Conservation (phyloP, 2,329 filamentous ascomycete genomes). For the Aspergillus niger region DNA sequence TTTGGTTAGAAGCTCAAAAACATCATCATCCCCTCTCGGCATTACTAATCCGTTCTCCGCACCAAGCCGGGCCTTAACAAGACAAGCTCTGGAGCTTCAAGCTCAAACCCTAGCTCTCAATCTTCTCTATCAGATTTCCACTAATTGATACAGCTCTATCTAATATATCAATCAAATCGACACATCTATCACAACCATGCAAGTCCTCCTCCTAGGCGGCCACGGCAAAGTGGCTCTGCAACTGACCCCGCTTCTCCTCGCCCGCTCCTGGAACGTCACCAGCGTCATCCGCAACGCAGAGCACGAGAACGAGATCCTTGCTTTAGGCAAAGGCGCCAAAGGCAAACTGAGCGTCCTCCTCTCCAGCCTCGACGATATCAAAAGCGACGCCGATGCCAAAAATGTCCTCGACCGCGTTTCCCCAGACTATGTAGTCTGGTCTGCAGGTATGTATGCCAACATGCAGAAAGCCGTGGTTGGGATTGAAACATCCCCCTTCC, state of each 20-base stretch:
- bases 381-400: constrained; percentile 62
- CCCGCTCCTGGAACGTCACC: constrained; percentile 74
- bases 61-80: background rate
- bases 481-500: background rate
- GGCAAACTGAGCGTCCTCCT: constrained; percentile 71
- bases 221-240: constrained; percentile 77
- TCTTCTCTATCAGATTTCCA: background rate
- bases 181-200: constrained; percentile 30
- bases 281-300: constrained; percentile 74
- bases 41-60: constrained; percentile 6
- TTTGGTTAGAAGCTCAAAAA: background rate
- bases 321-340: constrained; percentile 58
- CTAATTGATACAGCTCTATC: background rate
- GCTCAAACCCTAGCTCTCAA: background rate
- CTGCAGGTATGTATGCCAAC: constrained; percentile 39
- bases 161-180: background rate
- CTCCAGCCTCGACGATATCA: constrained; percentile 70
- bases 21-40: background rate
- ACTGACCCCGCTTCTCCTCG: constrained; percentile 74
- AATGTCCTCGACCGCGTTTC: constrained; percentile 55
- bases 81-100: background rate
- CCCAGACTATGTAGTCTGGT: constrained; percentile 52
- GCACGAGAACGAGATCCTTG: constrained; percentile 65
- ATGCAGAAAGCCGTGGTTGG: constrained; percentile 10
- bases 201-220: constrained; percentile 74